Evolutionary conservation across 768 basidiomycete species (phyloP), one percentile per base, ranked within the genome.

Genomic region (Termitomyces bulborhizus): DNA sequence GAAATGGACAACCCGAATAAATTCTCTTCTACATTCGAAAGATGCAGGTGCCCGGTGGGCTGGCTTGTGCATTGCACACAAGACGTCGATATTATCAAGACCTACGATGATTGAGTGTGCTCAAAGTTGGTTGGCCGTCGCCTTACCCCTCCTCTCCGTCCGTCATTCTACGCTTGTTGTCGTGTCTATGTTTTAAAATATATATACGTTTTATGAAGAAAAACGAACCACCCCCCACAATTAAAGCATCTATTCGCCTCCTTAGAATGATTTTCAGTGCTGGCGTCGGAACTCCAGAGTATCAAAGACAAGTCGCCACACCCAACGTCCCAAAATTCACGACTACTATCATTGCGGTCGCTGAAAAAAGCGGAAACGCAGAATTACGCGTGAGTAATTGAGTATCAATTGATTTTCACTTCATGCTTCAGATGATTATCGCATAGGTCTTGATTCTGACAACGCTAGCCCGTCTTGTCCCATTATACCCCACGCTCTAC

Each of bases 41-140:
- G 83, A 89, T 61, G 65, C 83, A n/a, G 85, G 81, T 41, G 83
- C 81, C 51, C 80, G 87, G 55, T 93, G 91, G 91, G 84, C 86
- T 21, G 91, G 88, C 8, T 73, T 92, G 34, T 88, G 82, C 61
- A 68, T 93, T 46, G 90, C 91, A 1, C 73, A 84, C 60, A 83
- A 81, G 60, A 85, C 85, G 9, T 79, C 85, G 0, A 59, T 74
- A 24, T 66, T 82, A 40, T 89, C 86, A 1, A 82, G 73, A 63
- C 65, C 67, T 11, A 59, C 84, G 7, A 82, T 93, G 76, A 68
- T 87, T 52, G 88, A 92, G 54, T 79, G 72, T 58, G 86, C 88
- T 2, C 83, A 86, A 60, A 75, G 78, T 49, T 93, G 92, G 92
- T 68, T 91, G 39, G 77, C 76, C 51, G 71, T 80, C 32, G 79